Percentiles rank a stretch among this genome's conserved stretches.
Evolutionary conservation across 345 rosid species (phyloP).

Genomic region (Populus tremula): DNA sequence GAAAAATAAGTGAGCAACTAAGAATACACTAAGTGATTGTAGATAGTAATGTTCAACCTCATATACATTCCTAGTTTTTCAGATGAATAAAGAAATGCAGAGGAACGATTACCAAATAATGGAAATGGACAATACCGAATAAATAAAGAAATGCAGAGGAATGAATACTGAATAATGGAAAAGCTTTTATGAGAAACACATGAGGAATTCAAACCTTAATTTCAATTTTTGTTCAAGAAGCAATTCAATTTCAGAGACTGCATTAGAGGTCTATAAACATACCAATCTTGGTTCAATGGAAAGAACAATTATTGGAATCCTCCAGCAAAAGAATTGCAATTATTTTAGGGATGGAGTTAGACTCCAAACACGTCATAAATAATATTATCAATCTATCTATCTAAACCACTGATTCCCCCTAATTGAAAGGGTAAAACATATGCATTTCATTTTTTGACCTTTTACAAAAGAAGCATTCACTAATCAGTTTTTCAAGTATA

Average conservation of each 20-base stretch:
- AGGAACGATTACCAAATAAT: too few species aligned
- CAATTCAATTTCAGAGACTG: background rate
- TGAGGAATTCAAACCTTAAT: background rate
- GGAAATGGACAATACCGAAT: too few species aligned
- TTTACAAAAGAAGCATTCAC: background rate
- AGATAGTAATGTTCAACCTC: too few species aligned
- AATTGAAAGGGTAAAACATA: background rate
- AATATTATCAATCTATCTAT: too few species aligned
- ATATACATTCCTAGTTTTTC: too few species aligned
- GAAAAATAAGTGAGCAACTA: too few species aligned
- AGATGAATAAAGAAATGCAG: too few species aligned
- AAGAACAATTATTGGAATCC: background rate
- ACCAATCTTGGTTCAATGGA: background rate
- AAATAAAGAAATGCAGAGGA: too few species aligned
- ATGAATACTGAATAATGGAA: too few species aligned
- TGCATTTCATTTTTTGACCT: background rate
- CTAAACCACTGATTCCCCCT: background rate
- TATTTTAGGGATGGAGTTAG: background rate
- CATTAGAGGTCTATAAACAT: background rate
- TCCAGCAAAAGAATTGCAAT: background rate
- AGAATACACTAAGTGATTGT: too few species aligned
- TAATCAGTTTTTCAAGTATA: slow-evolving; percentile 2
- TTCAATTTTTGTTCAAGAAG: background rate
- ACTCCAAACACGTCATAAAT: background rate
- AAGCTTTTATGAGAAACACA: background rate